Evolutionary conservation across 306 rosid genomes (phyloP).

Genomic region (Cicer cuneatum): DNA sequence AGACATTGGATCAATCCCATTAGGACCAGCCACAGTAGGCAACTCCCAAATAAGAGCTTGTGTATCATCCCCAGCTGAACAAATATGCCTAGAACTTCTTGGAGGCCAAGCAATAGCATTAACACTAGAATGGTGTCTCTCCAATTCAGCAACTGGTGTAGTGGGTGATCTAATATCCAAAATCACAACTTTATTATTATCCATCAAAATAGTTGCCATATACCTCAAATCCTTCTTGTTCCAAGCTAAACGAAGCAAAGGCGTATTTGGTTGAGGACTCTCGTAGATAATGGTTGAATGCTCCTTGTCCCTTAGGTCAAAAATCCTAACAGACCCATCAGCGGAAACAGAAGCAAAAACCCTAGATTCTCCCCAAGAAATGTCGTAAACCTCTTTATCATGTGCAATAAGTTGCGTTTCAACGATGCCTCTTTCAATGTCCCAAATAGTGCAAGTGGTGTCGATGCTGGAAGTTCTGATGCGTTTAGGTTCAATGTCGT

Average conservation of each 20-base stretch:
- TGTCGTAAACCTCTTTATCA: constrained; percentile 90
- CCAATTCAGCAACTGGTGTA: constrained; percentile 89
- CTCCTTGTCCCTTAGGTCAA: constrained; percentile 87
- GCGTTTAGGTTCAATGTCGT: constrained; percentile 79
- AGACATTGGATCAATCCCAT: constrained; percentile 81
- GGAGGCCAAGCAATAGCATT: constrained; percentile 88
- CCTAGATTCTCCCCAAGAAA: constrained; percentile 95
- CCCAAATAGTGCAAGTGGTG: constrained; percentile 97
- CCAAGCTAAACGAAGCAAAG: constrained; percentile 92
- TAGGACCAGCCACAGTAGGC: constrained; percentile 77
- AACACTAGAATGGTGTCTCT: constrained; percentile 73
- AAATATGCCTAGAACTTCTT: constrained; percentile 68
- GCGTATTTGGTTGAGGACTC: constrained; percentile 93
- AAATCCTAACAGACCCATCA: constrained; percentile 91
- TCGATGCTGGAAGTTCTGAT: constrained; percentile 93
- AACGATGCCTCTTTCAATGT: constrained; percentile 72
- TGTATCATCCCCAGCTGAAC: constrained; percentile 83
- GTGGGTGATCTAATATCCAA: constrained; percentile 90
- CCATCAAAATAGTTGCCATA: constrained; percentile 95
- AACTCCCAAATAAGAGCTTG: constrained; percentile 95
- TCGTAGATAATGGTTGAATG: constrained; percentile 96
- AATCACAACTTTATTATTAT: constrained; percentile 82
- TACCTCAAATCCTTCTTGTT: constrained; percentile 92
- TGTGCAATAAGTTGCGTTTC: constrained; percentile 99
- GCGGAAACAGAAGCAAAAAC: constrained; percentile 96